phyloP scores from a whole-genome alignment of 345 rosid genomes.

The Garcia nutans region DNA sequence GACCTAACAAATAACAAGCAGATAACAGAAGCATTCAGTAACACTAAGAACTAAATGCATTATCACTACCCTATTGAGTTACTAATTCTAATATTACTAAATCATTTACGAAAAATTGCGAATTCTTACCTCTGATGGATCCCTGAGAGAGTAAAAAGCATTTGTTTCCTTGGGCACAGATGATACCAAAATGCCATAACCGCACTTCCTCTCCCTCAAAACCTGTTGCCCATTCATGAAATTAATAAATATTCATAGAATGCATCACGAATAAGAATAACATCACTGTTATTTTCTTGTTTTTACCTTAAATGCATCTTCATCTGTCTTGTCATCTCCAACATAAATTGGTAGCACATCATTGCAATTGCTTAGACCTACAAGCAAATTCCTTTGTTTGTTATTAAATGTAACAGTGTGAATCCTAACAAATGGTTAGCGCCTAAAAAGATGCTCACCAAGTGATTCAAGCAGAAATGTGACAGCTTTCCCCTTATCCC shows the following conservation, averaged over 20 bases:
- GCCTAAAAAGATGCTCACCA: conserved; percentile 38
- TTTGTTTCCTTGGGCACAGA: conserved; percentile 73
- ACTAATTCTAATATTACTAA: no score
- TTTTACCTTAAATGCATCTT: conserved; percentile 89
- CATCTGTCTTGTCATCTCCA: conserved; percentile 95
- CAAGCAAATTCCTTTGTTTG: neutral
- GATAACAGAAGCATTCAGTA: no score
- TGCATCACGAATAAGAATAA: no score
- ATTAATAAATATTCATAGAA: conserved; percentile 1
- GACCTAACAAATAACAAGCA: conserved; percentile 46
- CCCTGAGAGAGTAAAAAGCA: conserved; percentile 80
- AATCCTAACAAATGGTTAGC: neutral
- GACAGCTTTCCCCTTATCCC: conserved; percentile 98
- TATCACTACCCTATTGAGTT: no score
- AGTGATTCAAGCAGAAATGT: conserved; percentile 88
- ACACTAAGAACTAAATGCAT: no score
- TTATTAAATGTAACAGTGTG: neutral
- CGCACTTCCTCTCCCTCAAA: conserved; percentile 66
- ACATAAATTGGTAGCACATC: conserved; percentile 94
- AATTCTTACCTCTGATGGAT: conserved; percentile 81
- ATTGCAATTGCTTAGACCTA: conserved; percentile 63
- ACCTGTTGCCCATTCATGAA: conserved; percentile 43
- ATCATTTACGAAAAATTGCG: no score
- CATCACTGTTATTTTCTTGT: neutral
- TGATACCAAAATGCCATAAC: conserved; percentile 82